Conservation (phyloP, 163 green algal genomes). For the Scenedesmus sp. region DNA sequence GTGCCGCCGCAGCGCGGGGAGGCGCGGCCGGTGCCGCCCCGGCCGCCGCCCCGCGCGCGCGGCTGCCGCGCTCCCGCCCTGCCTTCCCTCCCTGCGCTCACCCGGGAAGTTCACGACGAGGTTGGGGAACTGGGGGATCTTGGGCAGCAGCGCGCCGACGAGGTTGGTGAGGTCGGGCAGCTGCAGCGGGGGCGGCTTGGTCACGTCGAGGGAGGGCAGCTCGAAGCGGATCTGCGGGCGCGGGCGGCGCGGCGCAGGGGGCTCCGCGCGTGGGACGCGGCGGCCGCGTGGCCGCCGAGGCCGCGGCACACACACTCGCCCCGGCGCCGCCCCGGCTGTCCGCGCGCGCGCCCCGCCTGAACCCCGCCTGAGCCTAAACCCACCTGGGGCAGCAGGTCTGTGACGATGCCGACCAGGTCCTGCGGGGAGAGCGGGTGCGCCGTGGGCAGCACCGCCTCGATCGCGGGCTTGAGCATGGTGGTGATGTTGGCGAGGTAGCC, state of each 20-base stretch:
- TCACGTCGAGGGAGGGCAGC: conserved; percentile 7
- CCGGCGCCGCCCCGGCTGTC: too few relatives aligned
- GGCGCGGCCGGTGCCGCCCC: too few relatives aligned
- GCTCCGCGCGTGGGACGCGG: too few relatives aligned
- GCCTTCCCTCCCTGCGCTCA: too few relatives aligned
- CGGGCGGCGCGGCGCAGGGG: too few relatives aligned
- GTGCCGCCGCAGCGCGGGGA: too few relatives aligned
- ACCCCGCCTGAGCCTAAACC: not conserved
- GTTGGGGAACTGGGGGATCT: conserved; percentile 9
- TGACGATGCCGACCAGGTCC: conserved; percentile 15
- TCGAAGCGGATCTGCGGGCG: conserved; percentile 1
- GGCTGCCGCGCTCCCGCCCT: too few relatives aligned
- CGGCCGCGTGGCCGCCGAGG: too few relatives aligned
- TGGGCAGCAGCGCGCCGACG: not conserved
- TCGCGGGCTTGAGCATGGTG: not conserved
- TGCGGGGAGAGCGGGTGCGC: not conserved
- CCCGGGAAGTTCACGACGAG: too few relatives aligned
- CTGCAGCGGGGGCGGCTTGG: not conserved
- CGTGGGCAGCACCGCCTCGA: not conserved
- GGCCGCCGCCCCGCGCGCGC: too few relatives aligned
- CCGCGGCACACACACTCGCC: too few relatives aligned
- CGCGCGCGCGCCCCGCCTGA: not conserved
- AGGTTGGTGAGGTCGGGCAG: conserved; percentile 11
- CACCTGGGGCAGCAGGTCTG: conserved; percentile 33
- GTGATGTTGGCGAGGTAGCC: conserved; percentile 10